A percentile compares a stretch with the other conserved stretches of the same genome.
phyloP scores from a whole-genome alignment of 78 protist genomes.

The Salpingoeca rosetta region DNA sequence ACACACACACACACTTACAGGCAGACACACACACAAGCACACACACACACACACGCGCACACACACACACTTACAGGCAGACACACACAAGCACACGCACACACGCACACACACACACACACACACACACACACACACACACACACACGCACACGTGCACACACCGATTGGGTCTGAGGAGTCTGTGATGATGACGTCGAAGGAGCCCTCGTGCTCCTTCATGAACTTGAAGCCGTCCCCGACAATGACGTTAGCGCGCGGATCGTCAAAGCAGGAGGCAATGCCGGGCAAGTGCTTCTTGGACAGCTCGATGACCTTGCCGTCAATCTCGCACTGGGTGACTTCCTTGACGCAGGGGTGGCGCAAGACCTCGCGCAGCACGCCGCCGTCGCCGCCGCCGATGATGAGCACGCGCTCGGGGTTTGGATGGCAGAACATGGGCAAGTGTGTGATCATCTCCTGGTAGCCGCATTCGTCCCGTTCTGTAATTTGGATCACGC shows the following conservation, averaged over 20 bases:
- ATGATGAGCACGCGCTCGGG: slow-evolving; percentile 76
- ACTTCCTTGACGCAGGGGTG: slow-evolving; percentile 63
- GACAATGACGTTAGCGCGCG: slow-evolving; percentile 19
- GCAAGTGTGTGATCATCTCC: slow-evolving; percentile 91
- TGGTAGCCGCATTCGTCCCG: slow-evolving; percentile 92
- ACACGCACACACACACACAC: too few relatives aligned
- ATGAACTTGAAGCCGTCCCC: slow-evolving; percentile 86
- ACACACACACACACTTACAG: too few relatives aligned
- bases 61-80: background rate
- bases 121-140: background rate
- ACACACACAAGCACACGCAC: too few relatives aligned
- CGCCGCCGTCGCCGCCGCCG: slow-evolving; percentile 99
- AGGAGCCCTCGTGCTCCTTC: slow-evolving; percentile 37
- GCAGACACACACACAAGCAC: too few relatives aligned
- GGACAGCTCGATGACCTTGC: slow-evolving; percentile 55
- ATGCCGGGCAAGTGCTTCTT: slow-evolving; percentile 56
- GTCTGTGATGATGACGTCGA: slow-evolving; percentile 92
- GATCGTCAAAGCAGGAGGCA: slow-evolving; percentile 64
- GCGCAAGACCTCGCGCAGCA: slow-evolving; percentile 73
- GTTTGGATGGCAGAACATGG: slow-evolving; percentile 74
- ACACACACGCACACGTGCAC: background rate
- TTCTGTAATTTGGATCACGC: slow-evolving; percentile 84
- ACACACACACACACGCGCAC: too few relatives aligned
- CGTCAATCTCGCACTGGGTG: slow-evolving; percentile 80
- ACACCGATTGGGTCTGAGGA: slow-evolving; percentile 84